Evolutionary conservation across 352 stramenopile species (phyloP).

Genomic region (Peronosclerospora sorghi): DNA sequence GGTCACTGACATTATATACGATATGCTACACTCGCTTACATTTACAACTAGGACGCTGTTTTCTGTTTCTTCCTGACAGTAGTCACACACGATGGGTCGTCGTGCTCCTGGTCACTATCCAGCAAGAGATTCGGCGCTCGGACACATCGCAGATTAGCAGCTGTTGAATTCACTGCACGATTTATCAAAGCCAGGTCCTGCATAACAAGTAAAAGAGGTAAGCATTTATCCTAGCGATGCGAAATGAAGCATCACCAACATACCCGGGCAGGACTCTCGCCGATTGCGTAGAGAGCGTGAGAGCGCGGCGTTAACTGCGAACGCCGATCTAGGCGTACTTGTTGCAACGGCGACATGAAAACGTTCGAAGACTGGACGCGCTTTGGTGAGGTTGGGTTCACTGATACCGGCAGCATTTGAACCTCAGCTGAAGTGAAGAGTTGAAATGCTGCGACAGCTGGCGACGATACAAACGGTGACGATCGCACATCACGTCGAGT

Average conservation of each 20-base stretch:
- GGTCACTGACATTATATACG: no score
- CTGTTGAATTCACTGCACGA: slow-evolving; percentile 47
- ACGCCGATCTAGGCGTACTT: slow-evolving; percentile 57
- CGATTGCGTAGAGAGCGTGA: slow-evolving; percentile 78
- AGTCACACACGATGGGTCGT: slow-evolving; percentile 1
- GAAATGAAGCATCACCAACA: slow-evolving; percentile 6
- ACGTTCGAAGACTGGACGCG: slow-evolving; percentile 71
- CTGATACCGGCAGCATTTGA: slow-evolving; percentile 62
- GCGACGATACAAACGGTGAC: slow-evolving; percentile 35
- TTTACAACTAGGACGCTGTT: slow-evolving; percentile 8
- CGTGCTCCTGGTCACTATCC: slow-evolving; percentile 25
- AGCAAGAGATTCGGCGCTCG: slow-evolving; percentile 15
- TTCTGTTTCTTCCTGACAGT: slow-evolving; percentile 21
- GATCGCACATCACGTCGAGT: slow-evolving; percentile 14
- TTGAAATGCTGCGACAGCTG: slow-evolving; percentile 29
- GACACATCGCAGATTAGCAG: slow-evolving; percentile 5
- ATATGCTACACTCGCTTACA: slow-evolving; percentile 18
- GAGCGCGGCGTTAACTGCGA: slow-evolving; percentile 65
- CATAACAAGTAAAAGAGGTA: not conserved
- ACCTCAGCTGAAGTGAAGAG: slow-evolving; percentile 68
- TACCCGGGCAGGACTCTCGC: slow-evolving; percentile 74
- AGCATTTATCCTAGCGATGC: not conserved
- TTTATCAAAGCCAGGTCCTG: slow-evolving; percentile 71
- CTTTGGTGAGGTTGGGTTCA: slow-evolving; percentile 71
- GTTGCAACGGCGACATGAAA: slow-evolving; percentile 79